These are phyloP conservation scores for Psilocybe azurescens DNA, from an alignment of 768 basidiomycete genomes.

Conservation along the genomic window DNA sequence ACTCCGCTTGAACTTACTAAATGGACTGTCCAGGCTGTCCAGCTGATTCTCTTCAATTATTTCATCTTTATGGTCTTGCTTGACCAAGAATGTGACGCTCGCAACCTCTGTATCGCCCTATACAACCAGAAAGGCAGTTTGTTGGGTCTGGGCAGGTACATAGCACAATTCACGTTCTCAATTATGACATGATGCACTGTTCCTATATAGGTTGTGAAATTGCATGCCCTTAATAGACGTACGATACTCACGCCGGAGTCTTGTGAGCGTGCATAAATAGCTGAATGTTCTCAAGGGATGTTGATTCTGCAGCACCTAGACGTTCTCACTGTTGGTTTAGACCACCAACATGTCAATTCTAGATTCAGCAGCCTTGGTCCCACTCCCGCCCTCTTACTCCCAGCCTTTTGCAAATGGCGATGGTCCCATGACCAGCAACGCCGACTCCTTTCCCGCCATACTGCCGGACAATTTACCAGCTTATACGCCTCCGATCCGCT, in stretches of 20 bases:
- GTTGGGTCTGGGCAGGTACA: no score
- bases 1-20: no score
- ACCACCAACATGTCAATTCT: neutral
- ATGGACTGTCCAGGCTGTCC: no score
- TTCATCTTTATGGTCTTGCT: no score
- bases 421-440: neutral
- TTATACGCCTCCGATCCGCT: conserved; percentile 18
- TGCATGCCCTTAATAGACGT: no score
- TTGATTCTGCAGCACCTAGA: neutral
- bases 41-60: no score
- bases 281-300: neutral
- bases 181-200: no score
- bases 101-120: no score
- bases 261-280: neutral
- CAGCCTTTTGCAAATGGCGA: neutral
- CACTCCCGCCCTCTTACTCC: conserved; percentile 31
- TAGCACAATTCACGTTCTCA: no score
- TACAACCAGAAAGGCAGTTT: no score
- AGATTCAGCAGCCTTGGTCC: neutral
- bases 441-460: neutral
- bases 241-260: neutral
- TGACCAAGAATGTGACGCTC: no score
- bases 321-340: neutral
- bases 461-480: conserved; percentile 19
- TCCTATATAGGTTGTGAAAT: no score